Conservation (phyloP, 768 basidiomycete genomes). For the Naematelia encephala region DNA sequence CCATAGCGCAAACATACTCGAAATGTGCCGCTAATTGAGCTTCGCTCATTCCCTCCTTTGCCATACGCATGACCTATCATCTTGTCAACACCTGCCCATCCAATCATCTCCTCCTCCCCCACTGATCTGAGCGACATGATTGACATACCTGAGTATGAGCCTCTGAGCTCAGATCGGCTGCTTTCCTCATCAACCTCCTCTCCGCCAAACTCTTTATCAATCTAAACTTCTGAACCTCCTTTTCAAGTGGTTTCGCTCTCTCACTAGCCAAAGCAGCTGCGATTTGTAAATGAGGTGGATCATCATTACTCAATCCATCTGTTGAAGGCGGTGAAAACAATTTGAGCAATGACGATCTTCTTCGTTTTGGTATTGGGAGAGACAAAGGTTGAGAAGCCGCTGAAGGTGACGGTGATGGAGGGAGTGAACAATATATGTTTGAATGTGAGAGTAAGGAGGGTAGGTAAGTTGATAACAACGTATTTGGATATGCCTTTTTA, state of each 20-base stretch:
- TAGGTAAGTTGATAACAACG: slow-evolving; percentile 54
- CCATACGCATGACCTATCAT: slow-evolving; percentile 78
- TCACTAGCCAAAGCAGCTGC: slow-evolving; percentile 54
- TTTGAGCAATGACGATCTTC: slow-evolving; percentile 61
- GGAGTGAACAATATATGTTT: slow-evolving; percentile 55
- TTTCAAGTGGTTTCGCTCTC: slow-evolving; percentile 60
- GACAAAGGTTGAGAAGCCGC: slow-evolving; percentile 40
- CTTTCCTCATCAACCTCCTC: slow-evolving; percentile 70
- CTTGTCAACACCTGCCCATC: no score
- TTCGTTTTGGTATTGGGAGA: slow-evolving; percentile 51
- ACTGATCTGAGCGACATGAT: slow-evolving; percentile 13
- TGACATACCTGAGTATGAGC: slow-evolving; percentile 73
- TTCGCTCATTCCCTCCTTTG: slow-evolving; percentile 60
- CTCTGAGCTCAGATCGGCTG: slow-evolving; percentile 80
- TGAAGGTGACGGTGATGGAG: slow-evolving; percentile 45
- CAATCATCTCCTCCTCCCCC: background rate
- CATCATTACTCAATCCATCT: slow-evolving; percentile 22
- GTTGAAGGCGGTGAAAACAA: slow-evolving; percentile 47
- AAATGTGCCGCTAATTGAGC: slow-evolving; percentile 73
- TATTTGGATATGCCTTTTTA: slow-evolving; percentile 35
- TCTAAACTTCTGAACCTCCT: slow-evolving; percentile 68
- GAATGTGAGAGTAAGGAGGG: slow-evolving; percentile 56
- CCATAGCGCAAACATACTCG: slow-evolving; percentile 75
- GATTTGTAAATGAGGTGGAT: slow-evolving; percentile 46
- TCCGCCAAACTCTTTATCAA: slow-evolving; percentile 77